Base-by-base conservation (phyloP, 2,329 filamentous ascomycete genomes). In the Rhexocercosporidium sp. region DNA sequence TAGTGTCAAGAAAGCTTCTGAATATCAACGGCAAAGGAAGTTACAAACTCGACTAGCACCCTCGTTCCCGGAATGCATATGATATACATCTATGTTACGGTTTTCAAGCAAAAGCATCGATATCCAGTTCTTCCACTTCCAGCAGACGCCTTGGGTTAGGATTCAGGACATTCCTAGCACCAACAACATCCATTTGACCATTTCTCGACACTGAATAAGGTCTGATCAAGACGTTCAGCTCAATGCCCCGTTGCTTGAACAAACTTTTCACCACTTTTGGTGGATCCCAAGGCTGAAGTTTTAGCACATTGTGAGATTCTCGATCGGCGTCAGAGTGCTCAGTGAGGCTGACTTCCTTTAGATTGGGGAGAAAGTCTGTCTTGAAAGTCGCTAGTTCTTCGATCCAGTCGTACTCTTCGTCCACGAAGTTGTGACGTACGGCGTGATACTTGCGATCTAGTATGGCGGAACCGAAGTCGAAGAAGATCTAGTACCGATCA, bases 321-420 rank as follows among this genome's bases (percentile, higher is more conserved):
- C 29, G 53, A 39, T 39, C 20, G 7, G 31, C 18, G 25, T 57
- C 31, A 39, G 53, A 57, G 25, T 57, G 53, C 31, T 57, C 53
- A 20, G 31, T 39, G n/a, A 57, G 39, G 9, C 34, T 37, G 12
- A 57, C 53, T 37, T n/a, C 6, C 31, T 39, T 57, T 3, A 57
- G 20, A 25, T 22, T 25, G 3, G 53, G 53, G 2, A 57, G 22
- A 9, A 34, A 57, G 3, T 57, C 34, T 5, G 53, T 31, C 9
- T 57, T 39, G 53, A 25, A 57, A 9, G 29, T 25, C 5, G 53
- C 53, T 3, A 57, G 53, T 18, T 57, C 53, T 37, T 57, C 53
- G n/a, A 57, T 57, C 53, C 34, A 37, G 31, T 57, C 31, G 31
- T 57, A 57, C 31, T 57, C 53, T 25, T 57, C 53, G n/a, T 57